A percentile compares a stretch with the other conserved stretches of the same genome.
Evolutionary conservation across 116 monocot species (phyloP).

Genomic region (Cymodocea nodosa): DNA sequence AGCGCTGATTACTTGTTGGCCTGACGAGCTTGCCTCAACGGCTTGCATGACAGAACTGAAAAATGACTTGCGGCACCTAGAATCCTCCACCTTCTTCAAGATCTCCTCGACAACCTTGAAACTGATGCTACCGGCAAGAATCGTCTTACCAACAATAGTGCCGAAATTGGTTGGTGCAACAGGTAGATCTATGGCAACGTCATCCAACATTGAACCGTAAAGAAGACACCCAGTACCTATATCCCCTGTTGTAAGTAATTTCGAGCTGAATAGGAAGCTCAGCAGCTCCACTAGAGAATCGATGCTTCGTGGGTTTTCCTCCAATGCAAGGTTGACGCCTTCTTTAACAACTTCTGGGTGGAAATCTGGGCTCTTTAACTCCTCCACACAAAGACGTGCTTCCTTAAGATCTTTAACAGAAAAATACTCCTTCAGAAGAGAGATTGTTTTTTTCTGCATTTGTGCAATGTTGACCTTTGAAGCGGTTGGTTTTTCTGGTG

Average conservation of each 20-base stretch:
- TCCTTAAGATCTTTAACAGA: conserved; percentile 53
- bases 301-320: conserved; percentile 31
- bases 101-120: conserved; percentile 55
- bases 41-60: conserved; percentile 34
- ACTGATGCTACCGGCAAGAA: conserved; percentile 27
- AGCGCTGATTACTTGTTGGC: not conserved
- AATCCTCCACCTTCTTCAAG: conserved; percentile 67
- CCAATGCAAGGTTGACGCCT: conserved; percentile 56
- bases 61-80: conserved; percentile 14
- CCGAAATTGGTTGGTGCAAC: conserved; percentile 63
- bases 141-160: conserved; percentile 45
- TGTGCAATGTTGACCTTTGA: conserved; percentile 7
- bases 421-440: conserved; percentile 83
- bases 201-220: conserved; percentile 61
- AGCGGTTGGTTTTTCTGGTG: conserved; percentile 6
- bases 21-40: conserved; percentile 19
- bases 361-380: conserved; percentile 61
- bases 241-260: conserved; percentile 34
- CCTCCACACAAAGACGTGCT: conserved; percentile 68
- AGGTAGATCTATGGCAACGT: conserved; percentile 71
- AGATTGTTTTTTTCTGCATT: conserved; percentile 40
- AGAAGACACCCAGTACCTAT: conserved; percentile 53
- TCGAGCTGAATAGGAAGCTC: conserved; percentile 23
- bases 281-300: conserved; percentile 40
- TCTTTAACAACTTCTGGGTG: conserved; percentile 84